Evolutionary conservation across 2,329 filamentous ascomycete species (phyloP).

Genomic region (Penicillium sp.): DNA sequence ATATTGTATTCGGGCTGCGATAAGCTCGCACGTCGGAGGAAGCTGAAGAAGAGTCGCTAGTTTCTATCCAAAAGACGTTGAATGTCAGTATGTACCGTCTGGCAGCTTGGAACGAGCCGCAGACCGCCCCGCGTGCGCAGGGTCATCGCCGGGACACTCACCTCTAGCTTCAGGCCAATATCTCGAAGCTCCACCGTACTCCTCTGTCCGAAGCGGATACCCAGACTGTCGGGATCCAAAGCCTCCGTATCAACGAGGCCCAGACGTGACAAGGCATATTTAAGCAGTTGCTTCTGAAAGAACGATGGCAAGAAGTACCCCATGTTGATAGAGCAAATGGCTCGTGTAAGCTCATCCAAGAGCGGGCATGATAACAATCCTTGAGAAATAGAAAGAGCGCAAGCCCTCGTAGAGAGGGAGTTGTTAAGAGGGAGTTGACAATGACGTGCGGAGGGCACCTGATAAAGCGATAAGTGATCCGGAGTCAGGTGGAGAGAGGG

Average conservation of each 20-base stretch:
- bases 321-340: slow-evolving; percentile 53
- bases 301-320: slow-evolving; percentile 72
- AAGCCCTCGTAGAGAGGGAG: slow-evolving; percentile 4
- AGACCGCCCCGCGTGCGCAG: slow-evolving; percentile 3
- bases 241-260: slow-evolving; percentile 86
- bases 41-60: slow-evolving; percentile 71
- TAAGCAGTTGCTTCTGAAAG: slow-evolving; percentile 82
- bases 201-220: slow-evolving; percentile 76
- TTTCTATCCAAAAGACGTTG: slow-evolving; percentile 57
- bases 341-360: slow-evolving; percentile 31
- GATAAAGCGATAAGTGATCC: slow-evolving; percentile 25
- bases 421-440: slow-evolving; percentile 15
- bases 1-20: slow-evolving; percentile 70
- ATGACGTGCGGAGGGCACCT: slow-evolving; percentile 33
- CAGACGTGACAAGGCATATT: slow-evolving; percentile 77
- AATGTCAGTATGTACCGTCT: slow-evolving; percentile 24
- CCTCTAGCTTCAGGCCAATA: slow-evolving; percentile 76
- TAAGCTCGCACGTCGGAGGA: slow-evolving; percentile 67
- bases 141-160: slow-evolving; percentile 40
- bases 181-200: slow-evolving; percentile 83
- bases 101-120: neutral
- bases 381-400: slow-evolving; percentile 5
- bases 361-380: slow-evolving; percentile 16
- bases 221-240: slow-evolving; percentile 80
- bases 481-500: slow-evolving; percentile 19